Base-by-base conservation (phyloP, 1,284 basidiomycete genomes). In the Volvariella surrecta region DNA sequence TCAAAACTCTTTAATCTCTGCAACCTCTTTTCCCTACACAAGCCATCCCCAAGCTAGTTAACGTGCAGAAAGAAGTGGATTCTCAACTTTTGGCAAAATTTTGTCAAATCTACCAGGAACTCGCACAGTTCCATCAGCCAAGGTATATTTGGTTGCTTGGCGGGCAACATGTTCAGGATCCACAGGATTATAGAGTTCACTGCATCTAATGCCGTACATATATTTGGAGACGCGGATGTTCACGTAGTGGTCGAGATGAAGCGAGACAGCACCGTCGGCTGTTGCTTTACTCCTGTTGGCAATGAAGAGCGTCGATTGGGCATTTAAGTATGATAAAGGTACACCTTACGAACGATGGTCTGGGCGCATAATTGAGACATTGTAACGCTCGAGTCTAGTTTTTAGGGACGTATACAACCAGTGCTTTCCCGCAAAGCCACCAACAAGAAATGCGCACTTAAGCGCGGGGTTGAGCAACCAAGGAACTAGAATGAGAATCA, bases 241-340 rank as follows among this genome's bases (percentile, higher is more conserved):
- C 3, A 73, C 68, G 7, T 63, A 62, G 43, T 62, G 67, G 45
- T 73, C 66, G 18, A 73, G 44, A 38, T 65, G 61, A 45, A 61
- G 72, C 0, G 66, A 68, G 17, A 73, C 55, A 1, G 68, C 68
- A 3, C 71, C 70, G 28, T 73, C 68, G 1, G 70, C 64, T 1
- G 73, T 70, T 0, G 69, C 70, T 39, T 72, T 72, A 48, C 70
- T 70, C 19, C 69, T 73, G 24, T 28, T n/a, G 15, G 30, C 9
- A 9, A 15, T 9, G 9, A 31, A 40, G 38, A 46, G 10, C 3
- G 34, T 8, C 24, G 21, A 17, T 6, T 6, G 6, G 24, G 6
- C 24, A 28, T 6, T 28, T 28, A 11, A 49, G 6, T 9, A 11
- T 6, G 11, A 6, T 11, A 6, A 28, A 28, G 24, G 24, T 6